phyloP scores from a whole-genome alignment of 306 rosid genomes.

The Cucumis sativus region Cucumber_9930_V3 NC_026659.2:1753001-1753500 shows the following conservation, averaged over 20 bases:
- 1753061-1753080: neutral
- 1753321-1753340: constrained; percentile 77
- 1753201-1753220: constrained; percentile 97
- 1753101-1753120: neutral
- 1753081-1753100: neutral
- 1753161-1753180: neutral
- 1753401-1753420: neutral
- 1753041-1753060: neutral
- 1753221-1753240: constrained; percentile 94
- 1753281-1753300: constrained; percentile 66
- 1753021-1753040: neutral
- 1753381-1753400: neutral
- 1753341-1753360: constrained; percentile 92
- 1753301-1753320: constrained; percentile 97
- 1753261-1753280: constrained; percentile 80
- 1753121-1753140: neutral
- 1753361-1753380: neutral
- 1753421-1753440: neutral
- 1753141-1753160: neutral
- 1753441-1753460: neutral
- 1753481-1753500: neutral
- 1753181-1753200: neutral
- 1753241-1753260: constrained; percentile 63
- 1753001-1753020: neutral
- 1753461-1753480: neutral